Conservation (phyloP, 1,284 basidiomycete genomes). For the Trichosporon ovoides region DNA sequence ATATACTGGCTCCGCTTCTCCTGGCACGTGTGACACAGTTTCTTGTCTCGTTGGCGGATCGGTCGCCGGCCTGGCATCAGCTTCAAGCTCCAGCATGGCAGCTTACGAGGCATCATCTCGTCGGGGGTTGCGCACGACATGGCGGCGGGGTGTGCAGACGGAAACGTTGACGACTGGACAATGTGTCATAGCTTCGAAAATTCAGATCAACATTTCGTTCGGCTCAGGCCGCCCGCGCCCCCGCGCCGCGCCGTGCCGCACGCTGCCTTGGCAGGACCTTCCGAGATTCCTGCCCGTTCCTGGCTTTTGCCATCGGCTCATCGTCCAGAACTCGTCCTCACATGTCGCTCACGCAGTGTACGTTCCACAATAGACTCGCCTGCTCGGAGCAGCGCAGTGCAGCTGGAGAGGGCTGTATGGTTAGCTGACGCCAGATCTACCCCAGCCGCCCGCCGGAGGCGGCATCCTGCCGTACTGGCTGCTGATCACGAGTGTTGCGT, state of each 20-base stretch:
- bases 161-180: background rate
- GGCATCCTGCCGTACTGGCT: conserved; percentile 84
- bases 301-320: background rate
- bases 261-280: too few species aligned
- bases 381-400: background rate
- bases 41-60: conserved; percentile 26
- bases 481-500: conserved; percentile 66
- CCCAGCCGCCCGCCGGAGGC: conserved; percentile 30
- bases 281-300: background rate
- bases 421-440: conserved; percentile 21
- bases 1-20: conserved; percentile 31
- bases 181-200: background rate
- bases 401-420: background rate
- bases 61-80: conserved; percentile 22
- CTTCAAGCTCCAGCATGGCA: background rate
- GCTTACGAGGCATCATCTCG: conserved; percentile 39
- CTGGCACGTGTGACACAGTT: conserved; percentile 35
- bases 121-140: conserved; percentile 41
- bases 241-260: too few species aligned
- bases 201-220: background rate
- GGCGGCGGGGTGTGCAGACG: conserved; percentile 1
- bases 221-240: too few species aligned
- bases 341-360: conserved; percentile 9
- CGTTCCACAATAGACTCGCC: background rate
- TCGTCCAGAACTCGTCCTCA: background rate